Conservation (phyloP, 192 early-diverging fungal genomes). For the Lobosporangium transversale region DNA sequence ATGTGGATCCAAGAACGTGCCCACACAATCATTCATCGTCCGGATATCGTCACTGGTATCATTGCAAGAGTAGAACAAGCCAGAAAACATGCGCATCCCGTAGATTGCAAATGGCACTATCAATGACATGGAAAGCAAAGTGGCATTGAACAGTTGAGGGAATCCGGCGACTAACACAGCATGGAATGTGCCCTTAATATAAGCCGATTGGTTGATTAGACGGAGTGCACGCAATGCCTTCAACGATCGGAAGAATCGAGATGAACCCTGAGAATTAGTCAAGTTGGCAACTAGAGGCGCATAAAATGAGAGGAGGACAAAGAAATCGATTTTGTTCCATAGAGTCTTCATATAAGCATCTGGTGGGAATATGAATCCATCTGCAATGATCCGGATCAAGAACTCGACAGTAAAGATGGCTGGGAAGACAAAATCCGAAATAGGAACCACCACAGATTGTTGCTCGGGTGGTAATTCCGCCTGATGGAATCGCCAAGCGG, state of each 20-base stretch:
- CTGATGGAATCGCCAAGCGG: constrained; percentile 59
- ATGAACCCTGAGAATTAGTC: constrained; percentile 47
- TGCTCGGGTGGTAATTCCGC: constrained; percentile 1
- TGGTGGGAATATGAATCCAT: constrained; percentile 69
- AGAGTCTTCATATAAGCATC: constrained; percentile 65
- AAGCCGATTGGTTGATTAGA: constrained; percentile 62
- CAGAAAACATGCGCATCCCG: constrained; percentile 63
- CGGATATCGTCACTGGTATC: constrained; percentile 35
- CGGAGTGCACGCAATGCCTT: constrained; percentile 67
- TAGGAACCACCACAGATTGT: constrained; percentile 24
- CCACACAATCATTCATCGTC: constrained; percentile 39
- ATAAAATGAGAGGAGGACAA: constrained; percentile 65
- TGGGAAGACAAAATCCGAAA: constrained; percentile 60
- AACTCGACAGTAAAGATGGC: constrained; percentile 64
- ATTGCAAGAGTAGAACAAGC: constrained; percentile 64
- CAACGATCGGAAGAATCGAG: constrained; percentile 64
- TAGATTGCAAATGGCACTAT: constrained; percentile 69
- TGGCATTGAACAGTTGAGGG: constrained; percentile 66
- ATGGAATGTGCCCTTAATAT: constrained; percentile 65
- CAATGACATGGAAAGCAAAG: constrained; percentile 55
- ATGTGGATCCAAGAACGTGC: constrained; percentile 26
- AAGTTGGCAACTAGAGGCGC: constrained; percentile 55
- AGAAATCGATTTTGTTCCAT: constrained; percentile 71
- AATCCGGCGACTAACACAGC: constrained; percentile 65
- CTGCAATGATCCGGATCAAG: constrained; percentile 64